Percentiles rank a stretch among this genome's conserved stretches.
phyloP scores from a whole-genome alignment of 2,329 filamentous ascomycete species.

The Capronia epimyces region DNA sequence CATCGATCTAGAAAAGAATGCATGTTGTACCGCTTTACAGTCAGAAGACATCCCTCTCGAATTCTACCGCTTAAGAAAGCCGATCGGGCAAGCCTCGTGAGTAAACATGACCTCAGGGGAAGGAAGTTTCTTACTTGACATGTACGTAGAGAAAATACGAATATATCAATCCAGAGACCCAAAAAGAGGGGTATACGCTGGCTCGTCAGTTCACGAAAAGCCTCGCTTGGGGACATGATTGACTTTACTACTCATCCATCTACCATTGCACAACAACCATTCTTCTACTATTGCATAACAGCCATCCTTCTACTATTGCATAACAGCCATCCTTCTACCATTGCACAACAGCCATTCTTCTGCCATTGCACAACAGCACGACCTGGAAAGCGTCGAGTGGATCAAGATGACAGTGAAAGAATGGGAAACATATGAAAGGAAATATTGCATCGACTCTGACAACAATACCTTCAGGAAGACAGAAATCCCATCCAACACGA shows the following conservation, averaged over 20 bases:
- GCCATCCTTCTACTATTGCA: no score
- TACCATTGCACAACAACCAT: no score
- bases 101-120: background rate
- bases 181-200: background rate
- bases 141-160: background rate
- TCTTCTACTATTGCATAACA: no score
- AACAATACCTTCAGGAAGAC: background rate
- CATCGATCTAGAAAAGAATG: slow-evolving; percentile 1
- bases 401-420: background rate
- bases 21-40: background rate
- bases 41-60: background rate
- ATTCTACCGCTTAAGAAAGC: slow-evolving; percentile 3
- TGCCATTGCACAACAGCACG: no score
- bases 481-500: background rate
- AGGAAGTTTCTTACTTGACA: background rate
- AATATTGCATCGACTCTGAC: background rate
- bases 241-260: no score
- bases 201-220: slow-evolving; percentile 1
- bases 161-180: slow-evolving; percentile 1
- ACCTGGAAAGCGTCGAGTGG: no score
- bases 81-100: background rate
- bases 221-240: background rate
- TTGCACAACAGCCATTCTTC: no score
- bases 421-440: background rate
- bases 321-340: no score